Evolutionary conservation across 1,139 yeast species (phyloP), one percentile per base, ranked within the genome.

Genomic region (Taphrina wiesneri): DNA sequence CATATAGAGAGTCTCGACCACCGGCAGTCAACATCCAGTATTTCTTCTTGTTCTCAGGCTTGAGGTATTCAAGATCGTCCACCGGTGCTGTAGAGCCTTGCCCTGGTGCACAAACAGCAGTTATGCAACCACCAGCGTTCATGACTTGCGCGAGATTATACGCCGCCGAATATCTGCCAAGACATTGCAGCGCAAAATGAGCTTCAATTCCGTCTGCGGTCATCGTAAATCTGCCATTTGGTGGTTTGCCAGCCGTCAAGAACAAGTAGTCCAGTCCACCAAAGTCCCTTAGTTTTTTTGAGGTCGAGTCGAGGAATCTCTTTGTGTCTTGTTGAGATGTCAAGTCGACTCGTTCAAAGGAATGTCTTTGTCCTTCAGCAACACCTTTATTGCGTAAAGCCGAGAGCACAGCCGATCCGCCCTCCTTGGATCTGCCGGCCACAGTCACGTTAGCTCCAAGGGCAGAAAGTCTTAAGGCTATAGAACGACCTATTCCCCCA

Each of bases 281-380:
- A 28, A 28, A 17, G 25, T 51, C 34, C 15, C 36, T 30, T 13
- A 60, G 39, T 34, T 54, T 54, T 15, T 21, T 5, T 9, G 47
- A 39, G 6, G 49, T 39, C 3, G 64, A 60, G 9, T 41, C 56
- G 15, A 51, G 23, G 56, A 60, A 60, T 17, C 64, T 41, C 32
- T 60, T 60, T n/a, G 47, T 45, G 39, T 60, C 64, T 9, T 36
- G 36, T 28, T 60, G 64, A 11, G 57, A 51, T 9, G 47, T 28
- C 57, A 60, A 41, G 32, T 60, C 64, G 32, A 60, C 64, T 13
- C 64, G 49, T 34, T 60, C 64, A 26, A 60, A 60, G 6, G 64
- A 52, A 19, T 51, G 57, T 28, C 23, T 49, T 21, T 49, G 54
- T 19, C 30, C 39, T 19, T 39, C 51, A 39, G 28, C 17, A 9